A percentile compares a stretch with the other conserved stretches of the same genome.
Evolutionary conservation across 1,284 basidiomycete species (phyloP).

Genomic region (Serendipita sp.): DNA sequence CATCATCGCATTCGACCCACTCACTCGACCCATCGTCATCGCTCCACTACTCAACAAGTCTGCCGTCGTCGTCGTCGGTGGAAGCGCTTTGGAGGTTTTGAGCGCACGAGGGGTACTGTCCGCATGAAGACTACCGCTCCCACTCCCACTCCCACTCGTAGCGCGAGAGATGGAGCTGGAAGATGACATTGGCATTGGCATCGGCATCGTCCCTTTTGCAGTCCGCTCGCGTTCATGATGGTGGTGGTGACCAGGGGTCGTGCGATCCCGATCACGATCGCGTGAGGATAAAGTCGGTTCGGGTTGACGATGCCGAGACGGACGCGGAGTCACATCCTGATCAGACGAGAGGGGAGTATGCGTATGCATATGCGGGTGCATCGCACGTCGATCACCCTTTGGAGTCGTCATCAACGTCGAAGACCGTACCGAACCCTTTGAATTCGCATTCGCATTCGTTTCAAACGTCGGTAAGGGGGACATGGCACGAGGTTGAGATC

Average conservation of each 20-base stretch:
- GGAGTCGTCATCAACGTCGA: background rate
- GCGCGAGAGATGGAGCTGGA: too few relatives aligned
- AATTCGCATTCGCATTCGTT: too few relatives aligned
- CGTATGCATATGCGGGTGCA: too few relatives aligned
- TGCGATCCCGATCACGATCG: too few relatives aligned
- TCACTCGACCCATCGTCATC: background rate
- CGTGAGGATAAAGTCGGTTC: too few relatives aligned
- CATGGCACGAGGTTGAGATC: background rate
- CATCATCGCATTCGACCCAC: background rate
- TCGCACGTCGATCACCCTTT: background rate
- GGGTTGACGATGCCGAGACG: too few relatives aligned
- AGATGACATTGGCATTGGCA: too few relatives aligned
- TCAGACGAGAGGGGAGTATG: too few relatives aligned
- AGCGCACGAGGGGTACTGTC: background rate
- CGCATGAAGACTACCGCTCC: background rate
- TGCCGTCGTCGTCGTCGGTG: background rate
- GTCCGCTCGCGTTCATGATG: background rate
- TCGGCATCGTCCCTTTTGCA: background rate
- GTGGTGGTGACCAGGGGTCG: too few relatives aligned
- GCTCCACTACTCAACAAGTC: background rate
- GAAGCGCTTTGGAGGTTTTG: background rate
- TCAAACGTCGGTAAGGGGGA: background rate
- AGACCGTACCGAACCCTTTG: too few relatives aligned
- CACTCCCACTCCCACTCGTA: too few relatives aligned
- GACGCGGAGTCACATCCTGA: too few relatives aligned